Conservation (phyloP, 2,329 filamentous ascomycete genomes). For the Drechslerella coelobrocha region DNA sequence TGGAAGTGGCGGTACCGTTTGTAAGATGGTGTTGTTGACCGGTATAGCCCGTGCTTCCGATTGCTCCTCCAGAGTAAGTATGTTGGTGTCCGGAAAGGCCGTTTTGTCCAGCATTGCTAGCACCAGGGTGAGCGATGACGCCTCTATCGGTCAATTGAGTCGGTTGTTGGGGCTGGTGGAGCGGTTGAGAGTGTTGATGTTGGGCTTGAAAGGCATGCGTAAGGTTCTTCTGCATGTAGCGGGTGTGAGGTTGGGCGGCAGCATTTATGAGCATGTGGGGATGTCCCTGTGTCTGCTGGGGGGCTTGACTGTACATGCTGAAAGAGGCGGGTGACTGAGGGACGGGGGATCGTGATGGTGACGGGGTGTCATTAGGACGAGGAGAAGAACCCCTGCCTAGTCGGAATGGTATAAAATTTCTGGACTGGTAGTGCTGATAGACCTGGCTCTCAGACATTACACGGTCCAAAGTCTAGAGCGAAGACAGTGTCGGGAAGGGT, state of each 20-base stretch:
- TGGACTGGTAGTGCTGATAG: conserved; percentile 50
- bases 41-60: conserved; percentile 59
- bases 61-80: conserved; percentile 61
- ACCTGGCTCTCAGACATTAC: conserved; percentile 51
- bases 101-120: conserved; percentile 51
- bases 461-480: conserved; percentile 23
- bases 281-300: conserved; percentile 53
- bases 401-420: conserved; percentile 48
- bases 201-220: conserved; percentile 53
- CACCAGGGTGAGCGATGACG: conserved; percentile 34
- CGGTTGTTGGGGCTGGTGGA: conserved; percentile 55
- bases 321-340: conserved; percentile 54
- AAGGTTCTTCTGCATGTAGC: conserved; percentile 54
- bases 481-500: conserved; percentile 11
- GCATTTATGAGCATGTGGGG: conserved; percentile 54
- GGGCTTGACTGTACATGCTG: conserved; percentile 51
- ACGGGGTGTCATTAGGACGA: conserved; percentile 61
- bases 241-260: conserved; percentile 52
- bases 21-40: conserved; percentile 51
- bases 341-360: conserved; percentile 66
- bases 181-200: conserved; percentile 57
- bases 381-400: conserved; percentile 50
- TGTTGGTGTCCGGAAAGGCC: conserved; percentile 61
- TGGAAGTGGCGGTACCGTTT: conserved; percentile 19
- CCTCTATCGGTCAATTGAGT: conserved; percentile 41